Conservation (phyloP, 2,329 filamentous ascomycete genomes). For the Rhynchosporium agropyri region DNA sequence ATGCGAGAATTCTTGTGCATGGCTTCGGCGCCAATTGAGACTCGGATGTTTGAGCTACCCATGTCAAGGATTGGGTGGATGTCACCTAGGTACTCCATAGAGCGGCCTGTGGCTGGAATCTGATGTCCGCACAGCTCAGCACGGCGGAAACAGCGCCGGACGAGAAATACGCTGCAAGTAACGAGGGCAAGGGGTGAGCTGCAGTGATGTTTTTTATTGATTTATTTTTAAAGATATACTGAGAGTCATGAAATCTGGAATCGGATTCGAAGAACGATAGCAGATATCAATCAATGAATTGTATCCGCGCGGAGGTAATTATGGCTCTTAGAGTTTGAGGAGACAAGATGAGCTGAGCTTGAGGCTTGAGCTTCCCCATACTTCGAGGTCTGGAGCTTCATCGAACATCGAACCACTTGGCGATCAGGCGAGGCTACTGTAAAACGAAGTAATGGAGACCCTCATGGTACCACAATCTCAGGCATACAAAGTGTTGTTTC, state of each 20-base stretch:
- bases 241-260: no score
- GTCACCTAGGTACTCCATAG: slow-evolving; percentile 16
- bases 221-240: background rate
- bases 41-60: background rate
- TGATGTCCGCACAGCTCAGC: background rate
- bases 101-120: slow-evolving; percentile 32
- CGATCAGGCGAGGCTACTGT: background rate
- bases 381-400: slow-evolving; percentile 10
- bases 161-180: background rate
- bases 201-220: background rate
- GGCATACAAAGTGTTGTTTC: background rate
- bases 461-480: background rate
- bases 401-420: background rate
- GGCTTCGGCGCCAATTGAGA: slow-evolving; percentile 6
- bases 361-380: slow-evolving; percentile 13
- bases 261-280: background rate
- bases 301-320: slow-evolving; percentile 4
- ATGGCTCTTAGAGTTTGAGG: background rate
- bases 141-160: background rate
- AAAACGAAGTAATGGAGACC: background rate
- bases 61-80: background rate
- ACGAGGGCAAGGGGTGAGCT: slow-evolving; percentile 10
- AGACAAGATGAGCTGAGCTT: background rate
- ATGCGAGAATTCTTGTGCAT: slow-evolving; percentile 9
- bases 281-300: no score